Conservation (phyloP, 768 basidiomycete genomes). For the Pisolithus orientalis region DNA sequence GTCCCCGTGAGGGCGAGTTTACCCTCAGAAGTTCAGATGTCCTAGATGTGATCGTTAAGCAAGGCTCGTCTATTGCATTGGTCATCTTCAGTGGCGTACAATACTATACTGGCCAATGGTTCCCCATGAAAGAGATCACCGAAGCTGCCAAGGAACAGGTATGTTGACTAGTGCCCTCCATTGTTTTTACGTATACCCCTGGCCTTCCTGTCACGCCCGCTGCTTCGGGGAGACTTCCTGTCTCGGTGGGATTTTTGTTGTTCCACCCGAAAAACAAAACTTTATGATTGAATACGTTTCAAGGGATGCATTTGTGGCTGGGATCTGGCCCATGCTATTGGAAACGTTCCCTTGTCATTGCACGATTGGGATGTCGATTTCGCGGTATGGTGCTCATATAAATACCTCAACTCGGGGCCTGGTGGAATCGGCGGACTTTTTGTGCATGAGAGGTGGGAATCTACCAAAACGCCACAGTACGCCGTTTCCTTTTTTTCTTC, state of each 20-base stretch:
- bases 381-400: slow-evolving; percentile 99
- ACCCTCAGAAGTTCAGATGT: slow-evolving; percentile 87
- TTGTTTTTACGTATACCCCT: slow-evolving; percentile 22
- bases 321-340: slow-evolving; percentile 94
- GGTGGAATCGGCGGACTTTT: slow-evolving; percentile 96
- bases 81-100: slow-evolving; percentile 93
- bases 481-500: slow-evolving; percentile 17
- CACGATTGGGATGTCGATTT: slow-evolving; percentile 97
- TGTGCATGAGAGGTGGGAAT: slow-evolving; percentile 78
- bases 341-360: slow-evolving; percentile 84
- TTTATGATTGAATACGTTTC: slow-evolving; percentile 10
- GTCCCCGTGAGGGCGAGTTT: slow-evolving; percentile 79
- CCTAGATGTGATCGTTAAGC: slow-evolving; percentile 59
- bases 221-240: slow-evolving; percentile 1
- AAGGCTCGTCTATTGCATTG: slow-evolving; percentile 77
- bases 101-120: slow-evolving; percentile 95
- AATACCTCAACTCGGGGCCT: slow-evolving; percentile 94
- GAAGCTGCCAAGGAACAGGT: slow-evolving; percentile 81
- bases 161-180: slow-evolving; percentile 18
- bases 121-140: slow-evolving; percentile 83
- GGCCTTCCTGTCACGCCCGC: slow-evolving; percentile 1
- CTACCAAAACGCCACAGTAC: slow-evolving; percentile 56
- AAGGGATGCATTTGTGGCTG: slow-evolving; percentile 93
- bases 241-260: slow-evolving; percentile 1
- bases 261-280: slow-evolving; percentile 5